Base-by-base conservation (phyloP, 148 eudicot species). In the Pharnaceum exiguum region DNA sequence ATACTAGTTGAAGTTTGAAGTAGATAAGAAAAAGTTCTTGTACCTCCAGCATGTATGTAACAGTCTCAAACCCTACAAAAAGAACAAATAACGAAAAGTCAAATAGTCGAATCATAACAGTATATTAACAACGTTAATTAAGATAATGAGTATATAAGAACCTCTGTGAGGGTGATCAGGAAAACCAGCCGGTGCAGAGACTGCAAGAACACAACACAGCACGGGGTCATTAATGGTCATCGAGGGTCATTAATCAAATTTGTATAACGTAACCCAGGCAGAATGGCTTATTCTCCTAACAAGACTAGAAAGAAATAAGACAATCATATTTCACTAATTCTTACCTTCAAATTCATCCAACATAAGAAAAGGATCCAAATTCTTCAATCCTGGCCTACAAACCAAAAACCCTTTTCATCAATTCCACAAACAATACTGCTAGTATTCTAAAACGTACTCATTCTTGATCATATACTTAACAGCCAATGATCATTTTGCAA, bases 141-240 rank as follows among this genome's bases (percentile, higher is more conserved):
- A 13, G 24, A 31, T 18, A 9, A 35, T n/a, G 6, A 5, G 33
- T 1, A 54, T 27, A 52, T 7, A 47, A 45, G 16, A 33, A 90
- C 97, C 97, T 82, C 97, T 71, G 57, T 91, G 98, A 19, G 98
- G 96, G 62, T 91, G 98, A 62, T 91, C 98, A 22, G 98, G 96
- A 69, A 91, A 91, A 55, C 98, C 98, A 82, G 88, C 96, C 23
- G 98, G 98, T 26, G 76, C 73, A 55, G 96, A 50, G 69, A 87
- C 98, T 91, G 94, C 59, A 80, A 47, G 8, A 40, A 6, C 22
- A 51, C 46, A 44, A 52, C 16, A 24, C 7, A 38, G 8, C 15
- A 25, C 11, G 7, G 5, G 39, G 18, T 1, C 13, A 7, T 5
- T 10, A 31, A 6, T n/a, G n/a, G n/a, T n/a, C n/a, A n/a, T n/a